phyloP scores from a whole-genome alignment of 2,329 filamentous ascomycete genomes.

The Aspergillus unguis region DNA sequence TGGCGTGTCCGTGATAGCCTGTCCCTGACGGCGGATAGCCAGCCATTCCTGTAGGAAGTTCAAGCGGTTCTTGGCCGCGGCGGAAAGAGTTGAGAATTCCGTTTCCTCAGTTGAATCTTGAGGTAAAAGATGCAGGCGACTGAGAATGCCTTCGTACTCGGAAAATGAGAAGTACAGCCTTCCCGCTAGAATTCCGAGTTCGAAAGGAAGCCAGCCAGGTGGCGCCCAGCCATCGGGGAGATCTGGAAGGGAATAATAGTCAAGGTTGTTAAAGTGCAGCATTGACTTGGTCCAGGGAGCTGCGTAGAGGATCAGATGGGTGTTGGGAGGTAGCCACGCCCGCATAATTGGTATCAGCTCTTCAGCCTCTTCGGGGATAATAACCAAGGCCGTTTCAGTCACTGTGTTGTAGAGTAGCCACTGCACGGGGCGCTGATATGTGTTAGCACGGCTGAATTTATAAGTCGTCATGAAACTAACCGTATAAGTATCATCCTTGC shows the following conservation, averaged over 20 bases:
- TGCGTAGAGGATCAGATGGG: conserved; percentile 56
- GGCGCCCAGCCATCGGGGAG: conserved; percentile 41
- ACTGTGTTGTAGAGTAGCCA: conserved; percentile 60
- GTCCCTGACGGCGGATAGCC: conserved; percentile 30
- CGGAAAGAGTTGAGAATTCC: conserved; percentile 7
- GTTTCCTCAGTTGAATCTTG: neutral
- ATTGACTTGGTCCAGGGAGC: conserved; percentile 60
- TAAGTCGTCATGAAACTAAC: conserved; percentile 1
- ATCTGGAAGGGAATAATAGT: conserved; percentile 52
- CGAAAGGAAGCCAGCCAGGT: conserved; percentile 54
- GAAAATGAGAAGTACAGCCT: conserved; percentile 51
- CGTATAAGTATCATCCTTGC: conserved; percentile 11
- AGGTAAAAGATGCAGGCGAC: neutral
- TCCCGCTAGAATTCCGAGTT: conserved; percentile 60
- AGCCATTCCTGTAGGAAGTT: conserved; percentile 37
- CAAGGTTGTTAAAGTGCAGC: conserved; percentile 56
- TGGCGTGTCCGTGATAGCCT: conserved; percentile 34
- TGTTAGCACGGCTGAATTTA: neutral
- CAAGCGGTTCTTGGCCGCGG: conserved; percentile 16
- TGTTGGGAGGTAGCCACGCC: conserved; percentile 7
- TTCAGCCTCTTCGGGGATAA: conserved; percentile 64
- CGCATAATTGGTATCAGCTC: conserved; percentile 48
- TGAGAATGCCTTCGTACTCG: conserved; percentile 19
- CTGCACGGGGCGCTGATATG: conserved; percentile 42
- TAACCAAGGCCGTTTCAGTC: conserved; percentile 51